Evolutionary conservation across 2,329 filamentous ascomycete species (phyloP).

Genomic region (Apiospora pterosperma): DNA sequence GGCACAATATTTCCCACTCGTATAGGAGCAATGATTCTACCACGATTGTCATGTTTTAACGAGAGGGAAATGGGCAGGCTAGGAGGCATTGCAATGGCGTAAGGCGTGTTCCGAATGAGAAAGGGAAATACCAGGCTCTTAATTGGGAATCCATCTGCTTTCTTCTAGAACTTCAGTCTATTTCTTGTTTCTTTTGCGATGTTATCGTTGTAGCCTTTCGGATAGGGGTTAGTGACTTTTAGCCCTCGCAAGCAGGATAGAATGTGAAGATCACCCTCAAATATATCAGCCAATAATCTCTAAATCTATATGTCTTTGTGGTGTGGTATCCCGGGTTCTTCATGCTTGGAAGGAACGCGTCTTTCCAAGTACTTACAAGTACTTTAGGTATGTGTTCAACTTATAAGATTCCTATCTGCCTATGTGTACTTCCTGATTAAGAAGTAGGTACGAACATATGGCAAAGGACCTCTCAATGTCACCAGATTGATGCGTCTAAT

Average conservation of each 20-base stretch:
- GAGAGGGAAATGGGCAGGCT: constrained; percentile 7
- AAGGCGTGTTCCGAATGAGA: constrained; percentile 20
- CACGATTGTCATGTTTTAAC: constrained; percentile 1
- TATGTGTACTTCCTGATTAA: too few species aligned
- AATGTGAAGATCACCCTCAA: background rate
- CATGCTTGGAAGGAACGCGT: background rate
- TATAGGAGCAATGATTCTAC: background rate
- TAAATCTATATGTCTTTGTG: background rate
- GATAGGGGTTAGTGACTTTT: background rate
- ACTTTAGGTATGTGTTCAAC: too few species aligned
- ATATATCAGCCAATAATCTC: background rate
- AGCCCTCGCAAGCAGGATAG: background rate
- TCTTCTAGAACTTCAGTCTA: constrained; percentile 7
- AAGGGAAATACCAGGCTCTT: constrained; percentile 19
- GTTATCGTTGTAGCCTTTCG: background rate
- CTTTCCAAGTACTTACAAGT: background rate
- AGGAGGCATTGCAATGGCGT: constrained; percentile 29
- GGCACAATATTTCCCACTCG: constrained; percentile 37
- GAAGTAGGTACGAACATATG: background rate
- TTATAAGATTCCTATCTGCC: background rate
- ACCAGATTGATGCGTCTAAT: too few species aligned
- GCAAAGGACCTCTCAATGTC: background rate
- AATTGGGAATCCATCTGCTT: constrained; percentile 7
- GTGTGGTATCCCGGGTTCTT: too few species aligned
- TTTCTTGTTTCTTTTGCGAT: background rate